phyloP scores from a whole-genome alignment of 495 filamentous ascomycete genomes.

The Hypoxylon perforatum region DNA sequence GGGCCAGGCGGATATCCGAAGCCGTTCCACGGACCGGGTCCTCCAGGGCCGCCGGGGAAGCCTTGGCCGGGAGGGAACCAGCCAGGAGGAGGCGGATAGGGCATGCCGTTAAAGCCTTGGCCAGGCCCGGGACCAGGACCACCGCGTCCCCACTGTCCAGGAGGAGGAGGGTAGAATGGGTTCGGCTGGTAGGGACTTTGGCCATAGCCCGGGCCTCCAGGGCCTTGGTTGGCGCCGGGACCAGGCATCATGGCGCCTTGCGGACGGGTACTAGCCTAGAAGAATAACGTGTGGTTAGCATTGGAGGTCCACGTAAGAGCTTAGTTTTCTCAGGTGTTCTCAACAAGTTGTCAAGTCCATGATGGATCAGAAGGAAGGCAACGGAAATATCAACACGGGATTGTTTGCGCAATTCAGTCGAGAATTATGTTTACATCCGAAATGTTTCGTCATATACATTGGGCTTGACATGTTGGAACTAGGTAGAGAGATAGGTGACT shows the following conservation, averaged over 20 bases:
- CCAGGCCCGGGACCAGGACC: constrained; percentile 52
- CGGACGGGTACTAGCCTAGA: constrained; percentile 54
- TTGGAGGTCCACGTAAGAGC: constrained; percentile 4
- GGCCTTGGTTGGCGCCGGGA: constrained; percentile 37
- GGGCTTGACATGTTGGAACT: constrained; percentile 15
- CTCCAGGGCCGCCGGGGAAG: constrained; percentile 70
- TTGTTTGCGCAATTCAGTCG: constrained; percentile 90
- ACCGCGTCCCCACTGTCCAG: constrained; percentile 65
- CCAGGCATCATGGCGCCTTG: constrained; percentile 47
- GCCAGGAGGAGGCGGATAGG: constrained; percentile 70
- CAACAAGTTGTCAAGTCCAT: constrained; percentile 17
- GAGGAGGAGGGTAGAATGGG: constrained; percentile 61
- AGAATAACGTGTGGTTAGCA: constrained; percentile 39
- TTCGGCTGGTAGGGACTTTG: constrained; percentile 60
- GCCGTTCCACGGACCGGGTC: constrained; percentile 67
- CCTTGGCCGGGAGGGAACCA: constrained; percentile 89
- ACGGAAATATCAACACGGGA: constrained; percentile 94
- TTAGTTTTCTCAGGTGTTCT: no score
- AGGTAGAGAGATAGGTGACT: constrained; percentile 57
- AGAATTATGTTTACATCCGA: constrained; percentile 82
- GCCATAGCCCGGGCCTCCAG: constrained; percentile 66
- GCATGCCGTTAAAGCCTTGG: constrained; percentile 57
- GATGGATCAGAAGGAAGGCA: constrained; percentile 97
- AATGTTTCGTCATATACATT: constrained; percentile 79
- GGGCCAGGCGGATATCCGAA: constrained; percentile 62